Conservation (phyloP, 2,329 filamentous ascomycete genomes). For the Aspergillus phoenicis region DNA sequence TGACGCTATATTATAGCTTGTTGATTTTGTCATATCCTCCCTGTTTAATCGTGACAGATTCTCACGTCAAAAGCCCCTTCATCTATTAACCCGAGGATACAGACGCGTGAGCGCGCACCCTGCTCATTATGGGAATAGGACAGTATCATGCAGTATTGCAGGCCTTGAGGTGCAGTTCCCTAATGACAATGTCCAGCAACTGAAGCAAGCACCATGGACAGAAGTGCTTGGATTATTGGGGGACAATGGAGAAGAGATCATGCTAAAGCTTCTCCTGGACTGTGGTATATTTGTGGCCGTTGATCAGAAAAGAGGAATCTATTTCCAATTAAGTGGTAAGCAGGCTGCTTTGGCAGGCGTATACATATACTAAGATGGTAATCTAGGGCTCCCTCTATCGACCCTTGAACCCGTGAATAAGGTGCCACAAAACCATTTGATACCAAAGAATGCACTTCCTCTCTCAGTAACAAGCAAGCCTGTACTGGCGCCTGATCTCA, state of each 20-base stretch:
- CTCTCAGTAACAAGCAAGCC: not conserved
- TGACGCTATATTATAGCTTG: constrained; percentile 55
- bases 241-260: constrained; percentile 71
- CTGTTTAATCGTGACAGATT: constrained; percentile 66
- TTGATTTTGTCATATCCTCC: constrained; percentile 76
- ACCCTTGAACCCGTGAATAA: constrained; percentile 30
- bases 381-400: constrained; percentile 35
- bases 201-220: constrained; percentile 75
- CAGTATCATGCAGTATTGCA: constrained; percentile 57
- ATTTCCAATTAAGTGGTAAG: constrained; percentile 77
- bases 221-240: constrained; percentile 74
- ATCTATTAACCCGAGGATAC: constrained; percentile 84
- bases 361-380: not conserved
- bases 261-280: constrained; percentile 75
- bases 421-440: not conserved
- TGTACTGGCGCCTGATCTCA: not conserved
- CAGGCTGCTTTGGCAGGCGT: constrained; percentile 1
- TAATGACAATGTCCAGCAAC: constrained; percentile 68
- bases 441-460: not conserved
- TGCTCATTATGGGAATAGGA: constrained; percentile 22
- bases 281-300: constrained; percentile 74
- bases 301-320: constrained; percentile 63
- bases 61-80: constrained; percentile 59
- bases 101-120: constrained; percentile 49
- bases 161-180: constrained; percentile 66